A percentile compares a stretch with the other conserved stretches of the same genome.
phyloP scores from a whole-genome alignment of 805 yeast species.

The Kockiozyma suomiensis region DNA sequence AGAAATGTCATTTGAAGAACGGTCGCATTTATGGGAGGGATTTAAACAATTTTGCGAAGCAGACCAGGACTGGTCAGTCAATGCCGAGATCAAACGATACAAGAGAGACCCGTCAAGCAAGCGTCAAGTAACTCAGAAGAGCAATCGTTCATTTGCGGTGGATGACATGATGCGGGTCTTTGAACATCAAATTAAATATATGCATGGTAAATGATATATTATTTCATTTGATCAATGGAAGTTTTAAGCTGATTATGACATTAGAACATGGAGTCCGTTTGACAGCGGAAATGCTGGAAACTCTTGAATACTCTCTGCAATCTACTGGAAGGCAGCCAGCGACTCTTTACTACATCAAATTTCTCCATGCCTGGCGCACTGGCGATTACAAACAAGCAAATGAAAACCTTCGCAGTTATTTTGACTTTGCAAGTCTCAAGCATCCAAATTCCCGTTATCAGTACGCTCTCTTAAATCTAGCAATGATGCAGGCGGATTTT shows the following conservation, averaged over 20 bases:
- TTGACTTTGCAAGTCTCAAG: slow-evolving; percentile 67
- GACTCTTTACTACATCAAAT: slow-evolving; percentile 42
- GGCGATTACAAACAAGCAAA: slow-evolving; percentile 59
- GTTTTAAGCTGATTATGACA: background rate
- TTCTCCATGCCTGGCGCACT: slow-evolving; percentile 49
- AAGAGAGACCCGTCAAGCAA: background rate
- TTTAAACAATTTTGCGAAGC: background rate
- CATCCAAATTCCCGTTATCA: slow-evolving; percentile 56
- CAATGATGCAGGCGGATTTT: slow-evolving; percentile 69
- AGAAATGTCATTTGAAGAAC: slow-evolving; percentile 15
- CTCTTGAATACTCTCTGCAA: slow-evolving; percentile 49
- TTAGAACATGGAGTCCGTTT: slow-evolving; percentile 1
- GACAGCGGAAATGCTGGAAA: background rate
- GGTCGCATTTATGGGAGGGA: slow-evolving; percentile 22
- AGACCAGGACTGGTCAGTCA: background rate
- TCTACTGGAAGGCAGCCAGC: slow-evolving; percentile 38
- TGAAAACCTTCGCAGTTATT: slow-evolving; percentile 60
- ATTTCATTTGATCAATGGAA: background rate
- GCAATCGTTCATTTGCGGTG: slow-evolving; percentile 35
- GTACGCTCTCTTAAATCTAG: slow-evolving; percentile 72
- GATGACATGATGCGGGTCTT: slow-evolving; percentile 44
- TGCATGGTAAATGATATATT: slow-evolving; percentile 18
- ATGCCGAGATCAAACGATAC: background rate
- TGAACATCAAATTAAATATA: slow-evolving; percentile 29
- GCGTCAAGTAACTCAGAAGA: background rate